Percentiles rank a stretch among this genome's conserved stretches.
Evolutionary conservation across 2,329 filamentous ascomycete genomes (phyloP).

Genomic region (Akanthomyces dipterigenus): DNA sequence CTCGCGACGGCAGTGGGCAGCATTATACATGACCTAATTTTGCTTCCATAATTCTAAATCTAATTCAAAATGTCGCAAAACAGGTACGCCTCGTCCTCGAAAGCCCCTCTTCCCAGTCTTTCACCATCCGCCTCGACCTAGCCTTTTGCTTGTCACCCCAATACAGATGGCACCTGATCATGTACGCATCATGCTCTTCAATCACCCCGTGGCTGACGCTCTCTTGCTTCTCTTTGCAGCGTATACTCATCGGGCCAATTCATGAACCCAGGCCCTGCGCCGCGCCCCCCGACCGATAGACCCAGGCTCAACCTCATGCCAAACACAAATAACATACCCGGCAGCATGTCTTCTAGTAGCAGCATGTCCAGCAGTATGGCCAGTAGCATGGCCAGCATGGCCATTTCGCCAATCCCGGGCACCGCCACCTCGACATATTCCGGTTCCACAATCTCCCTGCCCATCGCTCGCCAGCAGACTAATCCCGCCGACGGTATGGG

Average conservation of each 20-base stretch:
- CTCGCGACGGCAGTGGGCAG: not conserved
- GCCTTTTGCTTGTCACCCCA: not conserved
- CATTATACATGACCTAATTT: not conserved
- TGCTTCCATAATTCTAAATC: conserved; percentile 9
- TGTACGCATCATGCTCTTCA: not conserved
- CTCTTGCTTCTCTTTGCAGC: conserved; percentile 9
- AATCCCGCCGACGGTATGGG: conserved; percentile 57
- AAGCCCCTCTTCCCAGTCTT: not conserved
- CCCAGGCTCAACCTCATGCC: conserved; percentile 76
- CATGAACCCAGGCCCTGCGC: conserved; percentile 95
- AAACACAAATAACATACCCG: conserved; percentile 59
- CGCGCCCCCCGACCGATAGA: conserved; percentile 77
- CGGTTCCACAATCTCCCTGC: conserved; percentile 65
- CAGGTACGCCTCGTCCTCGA: conserved; percentile 9
- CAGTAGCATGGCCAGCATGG: conserved; percentile 74
- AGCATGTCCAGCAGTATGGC: conserved; percentile 45
- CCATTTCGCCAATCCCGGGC: conserved; percentile 62
- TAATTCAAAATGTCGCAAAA: conserved; percentile 14
- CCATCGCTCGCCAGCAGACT: conserved; percentile 57
- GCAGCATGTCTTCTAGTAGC: conserved; percentile 61
- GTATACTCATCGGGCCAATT: conserved; percentile 62
- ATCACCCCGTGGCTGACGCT: not conserved
- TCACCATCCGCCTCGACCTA: not conserved
- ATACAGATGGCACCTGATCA: too few species aligned
- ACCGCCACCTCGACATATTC: conserved; percentile 61